A percentile compares a stretch with the other conserved stretches of the same genome.
Evolutionary conservation across 2,329 filamentous ascomycete species (phyloP).

Genomic region (Colletotrichum abscissum): DNA sequence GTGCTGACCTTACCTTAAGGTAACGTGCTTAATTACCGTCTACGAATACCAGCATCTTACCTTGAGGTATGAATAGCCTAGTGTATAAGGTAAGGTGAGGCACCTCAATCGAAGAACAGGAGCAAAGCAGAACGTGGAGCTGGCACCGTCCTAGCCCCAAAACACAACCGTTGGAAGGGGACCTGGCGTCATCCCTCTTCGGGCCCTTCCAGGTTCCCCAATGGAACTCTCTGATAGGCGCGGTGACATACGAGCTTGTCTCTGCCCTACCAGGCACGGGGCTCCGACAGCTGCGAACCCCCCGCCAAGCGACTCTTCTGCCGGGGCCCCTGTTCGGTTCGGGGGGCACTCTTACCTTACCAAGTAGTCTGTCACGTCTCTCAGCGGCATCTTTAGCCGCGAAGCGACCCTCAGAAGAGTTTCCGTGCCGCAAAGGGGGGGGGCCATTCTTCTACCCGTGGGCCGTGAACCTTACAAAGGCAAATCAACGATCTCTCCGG

Average conservation of each 20-base stretch:
- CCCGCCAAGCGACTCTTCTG: slow-evolving; percentile 21
- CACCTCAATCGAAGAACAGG: background rate
- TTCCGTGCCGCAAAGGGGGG: background rate
- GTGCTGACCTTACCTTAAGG: background rate
- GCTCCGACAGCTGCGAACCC: slow-evolving; percentile 15
- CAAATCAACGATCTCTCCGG: background rate
- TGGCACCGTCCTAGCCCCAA: slow-evolving; percentile 17
- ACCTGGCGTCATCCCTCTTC: slow-evolving; percentile 30
- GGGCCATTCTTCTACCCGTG: background rate
- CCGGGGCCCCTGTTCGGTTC: background rate
- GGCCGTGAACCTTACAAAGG: background rate
- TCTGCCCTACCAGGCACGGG: slow-evolving; percentile 36
- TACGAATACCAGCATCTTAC: too few species aligned
- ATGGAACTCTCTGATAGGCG: slow-evolving; percentile 29
- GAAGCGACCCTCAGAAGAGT: background rate
- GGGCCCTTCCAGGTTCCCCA: background rate
- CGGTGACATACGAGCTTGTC: slow-evolving; percentile 32
- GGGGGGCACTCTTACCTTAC: background rate
- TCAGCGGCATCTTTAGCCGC: slow-evolving; percentile 11
- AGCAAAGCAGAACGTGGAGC: slow-evolving; percentile 15
- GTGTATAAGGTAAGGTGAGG: too few species aligned
- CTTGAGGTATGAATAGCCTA: too few species aligned
- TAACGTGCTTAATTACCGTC: background rate
- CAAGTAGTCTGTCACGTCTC: background rate
- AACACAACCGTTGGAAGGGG: slow-evolving; percentile 25